Evolutionary conservation across 2,329 filamentous ascomycete species (phyloP).

Genomic region (Dendryphion nanum): DNA sequence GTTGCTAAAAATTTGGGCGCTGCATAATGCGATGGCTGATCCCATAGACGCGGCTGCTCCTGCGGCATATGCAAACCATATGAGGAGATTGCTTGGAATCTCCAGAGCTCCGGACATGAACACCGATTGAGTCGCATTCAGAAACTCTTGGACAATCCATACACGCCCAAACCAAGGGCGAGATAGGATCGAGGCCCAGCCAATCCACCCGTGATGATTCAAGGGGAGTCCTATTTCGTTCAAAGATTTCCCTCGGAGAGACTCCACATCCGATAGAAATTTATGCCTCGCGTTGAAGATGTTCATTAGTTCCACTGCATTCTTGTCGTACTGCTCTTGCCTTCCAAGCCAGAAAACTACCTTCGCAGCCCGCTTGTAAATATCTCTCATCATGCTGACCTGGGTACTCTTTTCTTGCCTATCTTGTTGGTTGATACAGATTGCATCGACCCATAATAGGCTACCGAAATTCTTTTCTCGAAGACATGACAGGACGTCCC

Average conservation of each 20-base stretch:
- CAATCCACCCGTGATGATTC: constrained; percentile 4
- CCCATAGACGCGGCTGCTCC: constrained; percentile 1
- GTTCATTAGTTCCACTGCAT: constrained; percentile 5
- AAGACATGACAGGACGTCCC: neutral
- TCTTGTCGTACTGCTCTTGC: constrained; percentile 4
- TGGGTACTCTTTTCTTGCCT: constrained; percentile 7
- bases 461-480: neutral
- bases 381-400: constrained; percentile 10
- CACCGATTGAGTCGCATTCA: constrained; percentile 5
- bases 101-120: constrained; percentile 8
- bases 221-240: constrained; percentile 1
- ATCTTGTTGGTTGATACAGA: constrained; percentile 2
- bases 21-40: neutral
- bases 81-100: constrained; percentile 4
- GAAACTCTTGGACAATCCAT: constrained; percentile 12
- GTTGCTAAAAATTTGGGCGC: neutral
- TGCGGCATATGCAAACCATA: constrained; percentile 6
- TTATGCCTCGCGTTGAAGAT: neutral
- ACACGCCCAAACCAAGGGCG: constrained; percentile 10
- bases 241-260: neutral
- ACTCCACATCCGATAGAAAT: neutral
- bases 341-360: constrained; percentile 12
- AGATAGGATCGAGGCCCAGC: constrained; percentile 7
- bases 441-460: neutral
- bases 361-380: constrained; percentile 8